Base-by-base conservation (phyloP, 192 early-diverging fungal genomes). In the Mortierella claussenii region DNA sequence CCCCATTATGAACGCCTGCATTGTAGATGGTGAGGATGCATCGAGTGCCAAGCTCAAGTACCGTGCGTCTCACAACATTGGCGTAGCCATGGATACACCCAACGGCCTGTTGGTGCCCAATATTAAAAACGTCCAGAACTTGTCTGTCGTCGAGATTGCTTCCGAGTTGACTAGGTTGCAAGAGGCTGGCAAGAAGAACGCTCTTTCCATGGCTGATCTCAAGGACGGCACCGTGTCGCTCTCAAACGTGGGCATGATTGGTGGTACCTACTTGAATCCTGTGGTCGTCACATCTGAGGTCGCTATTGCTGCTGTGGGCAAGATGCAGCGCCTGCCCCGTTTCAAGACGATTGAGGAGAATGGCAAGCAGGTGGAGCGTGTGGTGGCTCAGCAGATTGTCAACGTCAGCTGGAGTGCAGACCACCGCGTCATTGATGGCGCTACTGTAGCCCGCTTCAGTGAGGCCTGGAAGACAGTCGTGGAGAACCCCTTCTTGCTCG, bases 81-180 rank as follows among this genome's bases (percentile, higher is more conserved):
- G 95, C 42, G 80, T 99, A 33, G 97, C 97, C 18, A 96, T 99
- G 96, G 97, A 99, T 71, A 97, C 96, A n/a, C 94, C 96, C 7
- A 83, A 90, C 56, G 97, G 97, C 1, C 81, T 99, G 32, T 60
- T 97, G 27, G 95, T 98, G 10, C 97, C 97, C 12, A 96, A 95
- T 70, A 89, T 99, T 79, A 98, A 98, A 86, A 86, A 93, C 55
- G 94, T 96, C 1, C 89, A 98, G 65, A 63, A 74, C 43, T 90
- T 93, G 79, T 92, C 93, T 37, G 89, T 99, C 34, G 79, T 98
- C 48, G 94, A 96, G 49, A 92, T 99, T 79, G 96, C 96, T 2
- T 70, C 79, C 1, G 97, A 99, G 60, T 69, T 99, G 55, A 82
- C 87, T 18, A 83, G 89, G 33, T 85, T 99, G 42, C 84, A 88